Base-by-base conservation (phyloP, 140 eudicot species). In the Oenanthe javanica region DNA sequence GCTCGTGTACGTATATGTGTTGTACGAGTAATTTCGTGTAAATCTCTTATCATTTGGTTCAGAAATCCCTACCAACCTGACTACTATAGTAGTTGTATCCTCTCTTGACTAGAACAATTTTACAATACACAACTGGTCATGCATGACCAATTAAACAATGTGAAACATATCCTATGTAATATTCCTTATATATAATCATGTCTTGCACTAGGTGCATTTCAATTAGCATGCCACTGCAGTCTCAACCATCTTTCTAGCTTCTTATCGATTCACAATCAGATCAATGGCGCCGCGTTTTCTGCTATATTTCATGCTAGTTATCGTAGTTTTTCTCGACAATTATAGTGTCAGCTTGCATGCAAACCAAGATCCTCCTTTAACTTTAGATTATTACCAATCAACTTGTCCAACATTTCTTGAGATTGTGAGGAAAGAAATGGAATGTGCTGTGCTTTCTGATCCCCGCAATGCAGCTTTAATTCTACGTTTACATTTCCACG, bases 401-500 rank as follows among this genome's bases (percentile, higher is more conserved):
- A 86, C 89, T 9, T 94, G 98, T 83, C 98, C 97, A 0, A 80
- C 82, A 54, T 87, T 88, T 48, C 88, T 86, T 6, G 92, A 87
- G 36, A 85, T 92, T 73, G 92, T 94, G 38, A 84, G 91, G 87
- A 92, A 86, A 76, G 98, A 94, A 84, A 92, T 94, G 98, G 97
- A 94, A 82, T 94, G 98, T 82, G 92, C 91, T 31, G 96, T 92
- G 18, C 83, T 81, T 10, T 85, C 94, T 82, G 93, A 94, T 86
- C 95, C 90, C 0, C 92, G 98, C 45, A 94, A 94, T 66, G 98
- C 98, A 4, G 98, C 98, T 45, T 82, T 90, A 64, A 85, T 94
- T 74, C 66, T 94, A 27, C 89, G 98, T 14, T 86, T 94, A 79
- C 98, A 94, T 69, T 92, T 92, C 84, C 98, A 94, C 66, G 98